These are phyloP conservation scores for Diplodia mutila DNA, from an alignment of 2,329 filamentous ascomycete genomes.

Conservation along the genomic window DNA sequence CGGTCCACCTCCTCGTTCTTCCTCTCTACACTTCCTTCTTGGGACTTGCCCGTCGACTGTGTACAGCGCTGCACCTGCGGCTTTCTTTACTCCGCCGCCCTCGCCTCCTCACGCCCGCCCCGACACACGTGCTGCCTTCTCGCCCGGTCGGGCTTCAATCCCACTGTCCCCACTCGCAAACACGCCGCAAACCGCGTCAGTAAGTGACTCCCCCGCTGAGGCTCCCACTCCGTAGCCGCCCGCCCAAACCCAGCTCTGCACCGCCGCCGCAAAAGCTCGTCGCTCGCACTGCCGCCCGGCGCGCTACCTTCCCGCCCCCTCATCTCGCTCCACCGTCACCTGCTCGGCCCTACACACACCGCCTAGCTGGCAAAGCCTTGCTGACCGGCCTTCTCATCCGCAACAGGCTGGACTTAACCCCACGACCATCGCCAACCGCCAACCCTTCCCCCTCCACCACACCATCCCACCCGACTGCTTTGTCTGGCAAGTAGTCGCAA, in stretches of 20 bases:
- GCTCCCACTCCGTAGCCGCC: constrained; percentile 28
- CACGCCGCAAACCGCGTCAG: constrained; percentile 14
- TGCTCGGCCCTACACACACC: constrained; percentile 46
- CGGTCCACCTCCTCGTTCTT: constrained; percentile 22
- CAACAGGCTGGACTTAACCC: constrained; percentile 43
- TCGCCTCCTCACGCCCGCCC: constrained; percentile 1
- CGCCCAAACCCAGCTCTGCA: constrained; percentile 9
- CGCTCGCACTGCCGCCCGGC: constrained; percentile 2
- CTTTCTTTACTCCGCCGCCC: neutral
- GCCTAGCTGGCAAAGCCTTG: constrained; percentile 47
- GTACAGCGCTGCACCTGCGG: neutral
- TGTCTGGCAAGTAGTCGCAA: constrained; percentile 25
- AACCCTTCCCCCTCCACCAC: constrained; percentile 30
- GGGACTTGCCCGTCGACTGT: neutral
- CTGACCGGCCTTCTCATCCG: constrained; percentile 43
- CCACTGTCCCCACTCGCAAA: constrained; percentile 24
- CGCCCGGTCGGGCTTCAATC: constrained; percentile 25
- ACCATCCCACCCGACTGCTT: constrained; percentile 17
- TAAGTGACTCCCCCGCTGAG: constrained; percentile 29
- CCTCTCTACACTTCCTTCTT: constrained; percentile 11
- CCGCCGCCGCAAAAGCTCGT: constrained; percentile 27
- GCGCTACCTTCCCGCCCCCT: constrained; percentile 27
- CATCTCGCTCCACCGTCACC: constrained; percentile 30
- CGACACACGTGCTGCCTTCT: constrained; percentile 2
- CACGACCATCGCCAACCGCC: constrained; percentile 32